phyloP scores from a whole-genome alignment of 257 asterid species.

The Vinca minor region DNA sequence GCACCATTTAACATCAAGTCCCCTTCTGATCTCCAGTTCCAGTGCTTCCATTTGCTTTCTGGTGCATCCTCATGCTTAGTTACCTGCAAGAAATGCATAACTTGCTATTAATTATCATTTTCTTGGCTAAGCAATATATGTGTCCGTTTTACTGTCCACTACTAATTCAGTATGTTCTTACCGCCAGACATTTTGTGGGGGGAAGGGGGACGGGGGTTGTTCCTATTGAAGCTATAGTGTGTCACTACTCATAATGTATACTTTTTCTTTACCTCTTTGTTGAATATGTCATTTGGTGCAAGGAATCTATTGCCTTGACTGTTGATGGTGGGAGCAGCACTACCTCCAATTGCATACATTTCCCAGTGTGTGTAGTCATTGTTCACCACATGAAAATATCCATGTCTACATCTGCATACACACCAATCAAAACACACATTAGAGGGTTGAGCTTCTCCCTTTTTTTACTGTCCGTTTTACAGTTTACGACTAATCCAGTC shows the following conservation, averaged over 20 bases:
- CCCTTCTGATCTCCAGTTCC: constrained; percentile 91
- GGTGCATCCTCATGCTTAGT: constrained; percentile 74
- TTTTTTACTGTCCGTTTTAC: no score
- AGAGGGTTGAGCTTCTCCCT: background rate
- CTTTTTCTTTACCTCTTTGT: constrained; percentile 47
- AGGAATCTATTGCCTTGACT: constrained; percentile 84
- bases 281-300: constrained; percentile 48
- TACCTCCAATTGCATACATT: constrained; percentile 93
- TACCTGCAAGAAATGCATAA: constrained; percentile 26
- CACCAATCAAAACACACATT: background rate
- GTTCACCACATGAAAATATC: constrained; percentile 90
- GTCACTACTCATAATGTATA: no score
- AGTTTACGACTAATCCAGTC: no score
- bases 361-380: constrained; percentile 94
- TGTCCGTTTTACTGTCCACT: no score
- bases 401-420: constrained; percentile 68
- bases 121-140: no score
- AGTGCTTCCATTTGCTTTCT: constrained; percentile 53
- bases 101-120: background rate
- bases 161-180: no score
- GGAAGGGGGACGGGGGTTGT: no score
- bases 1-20: constrained; percentile 86
- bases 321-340: constrained; percentile 82
- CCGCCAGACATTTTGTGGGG: no score
- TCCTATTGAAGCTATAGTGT: no score